Evolutionary conservation across 441 rosid genomes (phyloP).

Genomic region (Adansonia rubrostipa): DNA sequence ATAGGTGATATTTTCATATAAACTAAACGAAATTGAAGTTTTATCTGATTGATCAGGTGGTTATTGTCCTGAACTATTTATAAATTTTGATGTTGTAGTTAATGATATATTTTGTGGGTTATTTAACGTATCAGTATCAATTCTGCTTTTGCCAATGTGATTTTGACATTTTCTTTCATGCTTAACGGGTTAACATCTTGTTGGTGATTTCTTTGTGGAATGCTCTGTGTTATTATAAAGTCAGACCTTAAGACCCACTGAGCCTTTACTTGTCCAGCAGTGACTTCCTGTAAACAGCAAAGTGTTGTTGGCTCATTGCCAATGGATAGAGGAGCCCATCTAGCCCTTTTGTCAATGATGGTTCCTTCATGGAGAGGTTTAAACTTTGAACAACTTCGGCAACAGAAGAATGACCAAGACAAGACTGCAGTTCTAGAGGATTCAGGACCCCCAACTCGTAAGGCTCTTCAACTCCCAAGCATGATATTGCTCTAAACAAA

Average conservation of each 20-base stretch:
- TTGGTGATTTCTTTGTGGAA: not conserved
- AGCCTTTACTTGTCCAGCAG: conserved; percentile 70
- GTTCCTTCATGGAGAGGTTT: conserved; percentile 99
- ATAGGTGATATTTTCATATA: too few species aligned
- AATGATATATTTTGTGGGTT: too few species aligned
- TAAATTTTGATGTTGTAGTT: too few species aligned
- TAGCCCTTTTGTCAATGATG: conserved; percentile 90
- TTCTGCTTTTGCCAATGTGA: not conserved
- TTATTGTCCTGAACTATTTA: too few species aligned
- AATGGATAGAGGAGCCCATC: conserved; percentile 85
- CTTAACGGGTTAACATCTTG: not conserved
- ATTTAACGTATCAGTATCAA: not conserved
- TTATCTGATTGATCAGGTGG: too few species aligned
- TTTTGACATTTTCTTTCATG: not conserved
- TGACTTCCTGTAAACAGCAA: conserved; percentile 41
- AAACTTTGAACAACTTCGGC: conserved; percentile 68
- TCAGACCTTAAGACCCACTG: conserved; percentile 16
- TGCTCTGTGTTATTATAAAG: not conserved
- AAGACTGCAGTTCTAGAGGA: conserved; percentile 48
- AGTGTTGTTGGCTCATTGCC: conserved; percentile 39
- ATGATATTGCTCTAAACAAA: conserved; percentile 45
- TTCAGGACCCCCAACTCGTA: conserved; percentile 62
- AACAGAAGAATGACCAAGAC: conserved; percentile 67
- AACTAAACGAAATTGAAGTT: too few species aligned
- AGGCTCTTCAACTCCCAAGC: conserved; percentile 54